A percentile compares a stretch with the other conserved stretches of the same genome.
Evolutionary conservation across 1,284 basidiomycete species (phyloP).

Genomic region (Tranzscheliella williamsii): DNA sequence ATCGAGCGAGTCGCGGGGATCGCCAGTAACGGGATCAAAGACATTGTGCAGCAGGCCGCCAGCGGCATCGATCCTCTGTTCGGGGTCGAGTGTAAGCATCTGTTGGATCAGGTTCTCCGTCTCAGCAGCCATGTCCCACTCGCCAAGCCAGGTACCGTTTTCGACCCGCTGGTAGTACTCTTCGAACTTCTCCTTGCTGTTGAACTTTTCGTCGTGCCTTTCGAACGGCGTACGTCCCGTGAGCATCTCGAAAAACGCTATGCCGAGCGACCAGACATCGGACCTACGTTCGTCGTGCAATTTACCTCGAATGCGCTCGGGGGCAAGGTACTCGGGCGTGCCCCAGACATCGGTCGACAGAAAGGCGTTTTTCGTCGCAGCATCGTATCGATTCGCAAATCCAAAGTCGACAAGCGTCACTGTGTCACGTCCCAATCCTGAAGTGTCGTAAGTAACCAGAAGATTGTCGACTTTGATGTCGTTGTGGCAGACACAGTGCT

Average conservation of each 20-base stretch:
- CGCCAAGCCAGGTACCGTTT: conserved; percentile 32
- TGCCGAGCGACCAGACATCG: conserved; percentile 52
- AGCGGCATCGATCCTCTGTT: conserved; percentile 27
- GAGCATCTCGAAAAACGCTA: conserved; percentile 54
- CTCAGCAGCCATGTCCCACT: conserved; percentile 26
- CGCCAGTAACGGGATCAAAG: conserved; percentile 19
- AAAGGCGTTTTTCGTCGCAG: conserved; percentile 23
- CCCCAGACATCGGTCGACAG: conserved; percentile 39
- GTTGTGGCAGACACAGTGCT: conserved; percentile 42
- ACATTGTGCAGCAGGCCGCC: conserved; percentile 27
- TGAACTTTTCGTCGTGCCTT: conserved; percentile 39
- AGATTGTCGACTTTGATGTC: conserved; percentile 55
- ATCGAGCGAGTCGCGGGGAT: conserved; percentile 23
- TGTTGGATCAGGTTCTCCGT: conserved; percentile 41
- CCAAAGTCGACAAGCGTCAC: conserved; percentile 46
- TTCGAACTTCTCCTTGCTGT: conserved; percentile 37
- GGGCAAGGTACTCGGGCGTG: conserved; percentile 50
- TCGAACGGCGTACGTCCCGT: conserved; percentile 52
- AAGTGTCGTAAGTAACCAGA: conserved; percentile 34
- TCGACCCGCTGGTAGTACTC: conserved; percentile 46
- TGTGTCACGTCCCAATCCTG: conserved; percentile 15
- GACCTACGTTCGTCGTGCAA: conserved; percentile 46
- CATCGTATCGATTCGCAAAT: conserved; percentile 47
- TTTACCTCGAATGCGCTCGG: conserved; percentile 37
- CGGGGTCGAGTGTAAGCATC: conserved; percentile 31